Percentiles rank a stretch among this genome's conserved stretches.
These are phyloP conservation scores for Platanthera guangdongensis DNA, from an alignment of 106 monocot species.

Conservation along the genomic window DNA sequence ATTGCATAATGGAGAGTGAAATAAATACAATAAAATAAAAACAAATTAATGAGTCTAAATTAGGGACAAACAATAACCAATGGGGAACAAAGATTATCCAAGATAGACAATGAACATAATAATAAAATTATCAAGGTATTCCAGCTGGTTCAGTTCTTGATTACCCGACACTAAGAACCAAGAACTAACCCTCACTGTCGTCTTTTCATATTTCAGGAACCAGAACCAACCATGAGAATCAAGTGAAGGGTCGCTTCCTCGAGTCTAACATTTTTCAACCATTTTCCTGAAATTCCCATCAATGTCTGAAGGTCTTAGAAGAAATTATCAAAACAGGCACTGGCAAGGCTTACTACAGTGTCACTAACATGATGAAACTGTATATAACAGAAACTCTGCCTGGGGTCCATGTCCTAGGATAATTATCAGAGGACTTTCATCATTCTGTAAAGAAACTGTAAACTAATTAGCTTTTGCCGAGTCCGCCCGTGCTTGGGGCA, in stretches of 20 bases:
- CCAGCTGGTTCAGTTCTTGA: too few species aligned
- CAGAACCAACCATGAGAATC: neutral
- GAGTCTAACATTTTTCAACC: neutral
- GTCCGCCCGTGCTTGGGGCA: constrained; percentile 18
- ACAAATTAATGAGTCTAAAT: too few species aligned
- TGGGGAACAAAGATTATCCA: too few species aligned
- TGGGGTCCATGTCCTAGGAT: neutral
- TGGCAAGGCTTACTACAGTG: neutral
- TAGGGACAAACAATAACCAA: too few species aligned
- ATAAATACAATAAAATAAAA: too few species aligned
- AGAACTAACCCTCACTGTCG: too few species aligned
- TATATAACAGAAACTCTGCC: neutral
- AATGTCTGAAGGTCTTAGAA: neutral
- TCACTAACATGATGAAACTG: neutral
- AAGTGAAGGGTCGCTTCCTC: too few species aligned
- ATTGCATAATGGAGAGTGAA: too few species aligned
- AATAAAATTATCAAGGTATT: too few species aligned
- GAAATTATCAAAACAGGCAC: neutral
- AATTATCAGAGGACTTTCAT: neutral
- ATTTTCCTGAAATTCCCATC: neutral
- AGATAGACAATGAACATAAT: too few species aligned
- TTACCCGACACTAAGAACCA: too few species aligned
- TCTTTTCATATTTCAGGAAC: too few species aligned
- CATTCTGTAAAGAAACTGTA: neutral
- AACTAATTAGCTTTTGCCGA: constrained; percentile 7